Base-by-base conservation (phyloP, 2,329 filamentous ascomycete genomes). In the Penicillium sp. region DNA sequence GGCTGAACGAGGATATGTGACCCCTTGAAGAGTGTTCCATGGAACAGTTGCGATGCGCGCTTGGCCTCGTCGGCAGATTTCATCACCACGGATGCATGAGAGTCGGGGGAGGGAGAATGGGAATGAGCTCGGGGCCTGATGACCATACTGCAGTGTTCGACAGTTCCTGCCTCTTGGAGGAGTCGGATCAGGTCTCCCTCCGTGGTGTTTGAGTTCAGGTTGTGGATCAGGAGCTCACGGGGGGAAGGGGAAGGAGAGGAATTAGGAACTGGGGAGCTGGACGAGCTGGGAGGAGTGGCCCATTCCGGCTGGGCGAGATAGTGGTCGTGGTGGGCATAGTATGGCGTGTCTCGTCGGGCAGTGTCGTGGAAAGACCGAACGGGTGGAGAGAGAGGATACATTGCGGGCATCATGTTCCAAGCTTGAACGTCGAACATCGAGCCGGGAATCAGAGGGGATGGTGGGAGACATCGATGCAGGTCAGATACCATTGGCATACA, bases 31-130 rank as follows among this genome's bases (percentile, higher is more conserved):
- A 52, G 49, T 12, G 61, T 50, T 29, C 66, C 67, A 49, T 71
- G 65, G 45, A 66, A 64, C 42, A 62, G 55, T 1, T 50, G 49
- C 18, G 67, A 58, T 9, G 65, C 66, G n/a, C 59, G 58, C 45
- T 63, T 64, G 4, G 69, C 69, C 32, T 70, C 66, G 1, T 71
- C 68, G 9, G 56, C 51, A 8, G 52, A 63, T 34, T 51, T 59
- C 50, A 71, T 66, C 2, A 62, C 65, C 4, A 64, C 45, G 12
- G 47, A 49, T 9, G 48, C 61, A 6, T 58, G 64, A 2, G 63
- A 60, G 36, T 61, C 61, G 12, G 55, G 52, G 47, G 56, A 57
- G 12, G 54, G 57, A 7, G 29, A 32, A 32, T 32, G 8, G 24
- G 55, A 49, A 9, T 53, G 48, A 9, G 56, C 42, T 39, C 60